Evolutionary conservation across 306 rosid genomes (phyloP), one percentile per base, ranked within the genome.

Genomic region (Quillaja saponaria): DNA sequence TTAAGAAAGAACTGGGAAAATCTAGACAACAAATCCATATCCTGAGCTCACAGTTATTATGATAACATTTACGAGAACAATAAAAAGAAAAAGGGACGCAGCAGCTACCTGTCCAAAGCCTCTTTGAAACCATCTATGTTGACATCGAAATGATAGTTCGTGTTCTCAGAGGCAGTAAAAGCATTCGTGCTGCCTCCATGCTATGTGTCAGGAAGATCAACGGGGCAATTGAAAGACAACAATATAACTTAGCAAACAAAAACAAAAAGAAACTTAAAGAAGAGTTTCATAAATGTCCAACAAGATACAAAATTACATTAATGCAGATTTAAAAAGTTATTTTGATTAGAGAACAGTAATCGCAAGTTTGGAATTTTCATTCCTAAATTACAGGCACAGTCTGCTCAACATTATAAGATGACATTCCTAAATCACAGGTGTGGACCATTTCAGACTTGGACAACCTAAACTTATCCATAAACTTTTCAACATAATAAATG

Each of bases 161-260:
- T 88, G 59, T 73, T 52, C 73, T 86, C 95, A 15, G 81, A 50
- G 31, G 76, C 12, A 61, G 96, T 92, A 71, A 79, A 92, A 63
- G 98, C 96, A 75, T 88, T 88, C 68, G 87, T 86, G 62, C 80
- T 70, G 72, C 98, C 96, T 19, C 98, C 98, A 61, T 88, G 95
- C 98, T 87, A 57, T 52, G 76, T 14, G 44, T 51, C 68, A 71
- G 19, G 69, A 44, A 63, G 6, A 62, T 49, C 59, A 59, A 61
- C 45, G 55, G 0, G 18, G 33, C 57, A 52, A 67, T 57, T 14
- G 41, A 9, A 16, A 13, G 31, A 16, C 13, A 44, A 28, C 25
- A 35, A 49, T 41, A 66, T 49, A 4, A 50, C 14, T 64, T 48
- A 64, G 78, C 52, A 53, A 44, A 65, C 37, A 69, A 55, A 49